Percentiles rank a stretch among this genome's conserved stretches.
phyloP scores from a whole-genome alignment of 2,329 filamentous ascomycete species.

The Hypocrella siamensis region DNA sequence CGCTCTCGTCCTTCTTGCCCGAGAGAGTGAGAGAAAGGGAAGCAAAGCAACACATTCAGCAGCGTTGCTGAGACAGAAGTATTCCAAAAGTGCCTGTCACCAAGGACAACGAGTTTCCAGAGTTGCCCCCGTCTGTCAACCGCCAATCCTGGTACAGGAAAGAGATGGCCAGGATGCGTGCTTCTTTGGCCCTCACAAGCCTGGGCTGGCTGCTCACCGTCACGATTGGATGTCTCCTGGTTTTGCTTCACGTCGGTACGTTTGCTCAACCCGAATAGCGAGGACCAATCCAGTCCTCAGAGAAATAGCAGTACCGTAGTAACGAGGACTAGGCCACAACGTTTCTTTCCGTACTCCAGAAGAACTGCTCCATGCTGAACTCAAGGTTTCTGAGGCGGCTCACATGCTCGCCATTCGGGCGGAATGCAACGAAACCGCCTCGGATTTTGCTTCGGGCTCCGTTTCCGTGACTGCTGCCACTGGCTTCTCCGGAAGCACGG shows the following conservation, averaged over 20 bases:
- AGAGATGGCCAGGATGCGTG: constrained; percentile 1
- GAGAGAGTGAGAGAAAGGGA: too few species aligned
- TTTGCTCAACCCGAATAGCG: too few species aligned
- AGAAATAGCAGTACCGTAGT: neutral
- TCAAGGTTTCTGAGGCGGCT: constrained; percentile 6
- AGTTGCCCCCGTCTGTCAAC: neutral
- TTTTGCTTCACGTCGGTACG: constrained; percentile 2
- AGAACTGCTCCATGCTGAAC: constrained; percentile 8
- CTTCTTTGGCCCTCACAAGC: constrained; percentile 1
- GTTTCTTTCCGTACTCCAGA: constrained; percentile 2
- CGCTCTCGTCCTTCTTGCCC: too few species aligned
- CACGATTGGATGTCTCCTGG: neutral
- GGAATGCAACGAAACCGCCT: constrained; percentile 7
- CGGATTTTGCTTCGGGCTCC: constrained; percentile 3
- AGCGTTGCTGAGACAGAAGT: too few species aligned
- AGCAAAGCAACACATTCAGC: too few species aligned
- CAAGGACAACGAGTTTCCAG: neutral
- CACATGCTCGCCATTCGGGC: constrained; percentile 9
- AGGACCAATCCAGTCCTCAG: too few species aligned
- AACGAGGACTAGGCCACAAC: constrained; percentile 1
- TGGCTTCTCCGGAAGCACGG: constrained; percentile 5
- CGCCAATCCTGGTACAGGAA: neutral
- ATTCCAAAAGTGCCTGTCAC: constrained; percentile 2
- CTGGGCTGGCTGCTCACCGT: constrained; percentile 3
- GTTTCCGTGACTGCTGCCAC: constrained; percentile 4